These are phyloP conservation scores for Pisolithus tinctorius DNA, from an alignment of 768 basidiomycete species.

Conservation along the genomic window DNA sequence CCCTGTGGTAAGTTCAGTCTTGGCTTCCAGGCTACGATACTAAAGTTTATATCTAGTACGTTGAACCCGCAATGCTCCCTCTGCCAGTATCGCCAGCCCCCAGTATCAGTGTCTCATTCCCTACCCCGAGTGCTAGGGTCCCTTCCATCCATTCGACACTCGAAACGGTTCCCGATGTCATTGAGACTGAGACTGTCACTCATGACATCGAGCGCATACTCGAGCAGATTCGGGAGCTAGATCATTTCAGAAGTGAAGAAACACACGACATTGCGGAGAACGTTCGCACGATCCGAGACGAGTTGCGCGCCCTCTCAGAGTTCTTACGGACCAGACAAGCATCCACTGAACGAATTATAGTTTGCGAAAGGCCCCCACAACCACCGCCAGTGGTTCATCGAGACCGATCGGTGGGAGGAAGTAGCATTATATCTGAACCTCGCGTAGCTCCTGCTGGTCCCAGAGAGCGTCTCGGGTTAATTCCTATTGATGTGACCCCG, in stretches of 20 bases:
- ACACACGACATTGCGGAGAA: slow-evolving; percentile 58
- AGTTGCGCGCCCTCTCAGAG: slow-evolving; percentile 57
- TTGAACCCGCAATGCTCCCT: slow-evolving; percentile 26
- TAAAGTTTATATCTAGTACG: slow-evolving; percentile 16
- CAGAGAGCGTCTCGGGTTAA: slow-evolving; percentile 16
- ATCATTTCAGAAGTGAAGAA: slow-evolving; percentile 57
- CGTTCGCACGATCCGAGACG: slow-evolving; percentile 62
- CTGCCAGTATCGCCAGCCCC: slow-evolving; percentile 27
- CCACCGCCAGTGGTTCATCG: slow-evolving; percentile 15
- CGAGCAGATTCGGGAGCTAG: slow-evolving; percentile 55
- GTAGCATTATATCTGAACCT: slow-evolving; percentile 32
- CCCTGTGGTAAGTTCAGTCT: slow-evolving; percentile 29
- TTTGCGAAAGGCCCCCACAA: slow-evolving; percentile 5
- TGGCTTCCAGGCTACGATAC: background rate
- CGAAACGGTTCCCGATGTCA: slow-evolving; percentile 35
- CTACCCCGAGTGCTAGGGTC: slow-evolving; percentile 38
- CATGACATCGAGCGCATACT: slow-evolving; percentile 48
- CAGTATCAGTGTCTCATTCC: slow-evolving; percentile 42
- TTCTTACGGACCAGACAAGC: slow-evolving; percentile 40
- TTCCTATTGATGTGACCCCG: slow-evolving; percentile 35
- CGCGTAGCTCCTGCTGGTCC: slow-evolving; percentile 20
- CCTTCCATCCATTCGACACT: slow-evolving; percentile 45
- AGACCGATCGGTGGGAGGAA: slow-evolving; percentile 42
- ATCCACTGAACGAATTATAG: slow-evolving; percentile 9
- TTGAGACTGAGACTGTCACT: slow-evolving; percentile 39